A percentile compares a stretch with the other conserved stretches of the same genome.
phyloP scores from a whole-genome alignment of 225 moss, liverwort and hornwort species.

The Rhytidiadelphus loreus region DNA sequence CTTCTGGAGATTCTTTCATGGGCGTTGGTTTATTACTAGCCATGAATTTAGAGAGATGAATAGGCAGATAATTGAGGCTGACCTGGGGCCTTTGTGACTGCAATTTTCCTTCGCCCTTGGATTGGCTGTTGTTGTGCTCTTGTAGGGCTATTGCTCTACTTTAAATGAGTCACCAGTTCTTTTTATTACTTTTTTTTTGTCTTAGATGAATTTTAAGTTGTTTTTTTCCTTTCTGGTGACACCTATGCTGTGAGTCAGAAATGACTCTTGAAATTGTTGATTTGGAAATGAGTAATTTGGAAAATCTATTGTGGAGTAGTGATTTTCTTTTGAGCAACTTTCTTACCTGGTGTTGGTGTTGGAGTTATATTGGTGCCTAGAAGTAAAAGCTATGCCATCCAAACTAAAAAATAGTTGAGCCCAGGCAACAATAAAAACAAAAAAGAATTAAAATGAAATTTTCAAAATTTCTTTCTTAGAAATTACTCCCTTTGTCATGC shows the following conservation, averaged over 20 bases:
- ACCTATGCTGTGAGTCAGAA: not conserved
- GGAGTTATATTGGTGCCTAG: no score
- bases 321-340: not conserved
- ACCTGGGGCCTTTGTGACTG: constrained; percentile 5
- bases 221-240: not conserved
- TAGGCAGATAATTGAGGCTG: not conserved
- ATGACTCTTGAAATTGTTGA: not conserved
- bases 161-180: not conserved
- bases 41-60: not conserved
- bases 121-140: not conserved
- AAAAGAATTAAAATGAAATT: no score
- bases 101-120: no score
- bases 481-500: no score
- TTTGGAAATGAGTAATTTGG: not conserved
- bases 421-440: no score
- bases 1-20: constrained; percentile 3
- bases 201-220: not conserved
- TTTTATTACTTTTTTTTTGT: not conserved
- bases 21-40: not conserved
- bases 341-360: not conserved
- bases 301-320: not conserved
- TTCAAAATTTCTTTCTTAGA: no score
- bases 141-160: not conserved
- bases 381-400: no score
- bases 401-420: no score